Evolutionary conservation across 305 asterid genomes (phyloP), one percentile per base, ranked within the genome.

Genomic region (Ilex paraguariensis): DNA sequence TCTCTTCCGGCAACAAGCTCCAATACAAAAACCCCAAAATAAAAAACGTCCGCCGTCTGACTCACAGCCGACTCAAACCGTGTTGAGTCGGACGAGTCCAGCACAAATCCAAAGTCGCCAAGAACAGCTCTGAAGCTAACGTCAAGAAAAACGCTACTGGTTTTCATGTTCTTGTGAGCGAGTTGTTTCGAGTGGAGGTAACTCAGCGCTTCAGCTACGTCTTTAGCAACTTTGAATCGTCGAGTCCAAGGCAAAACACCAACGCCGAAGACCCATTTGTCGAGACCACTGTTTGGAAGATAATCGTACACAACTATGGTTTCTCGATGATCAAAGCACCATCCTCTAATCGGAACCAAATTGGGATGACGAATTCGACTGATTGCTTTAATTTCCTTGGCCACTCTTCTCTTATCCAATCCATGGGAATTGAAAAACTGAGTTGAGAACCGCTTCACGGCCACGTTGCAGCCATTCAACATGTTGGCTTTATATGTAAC

Each of bases 201-300:
- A 48, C 72, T 70, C 51, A 88, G 69, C 7, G 88, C 83, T 61
- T 86, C 85, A 0, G 80, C 95, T 40, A 84, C 84, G 51, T 84
- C 91, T 78, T 79, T 84, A 16, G 84, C 77, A 13, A 82, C 91
- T 79, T 82, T 84, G 31, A 79, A 73, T 61, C 96, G 74, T 13
- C 92, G 72, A 6, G 87, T 79, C 96, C 95, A 86, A 0, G 92
- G 95, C 70, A 88, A 39, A 57, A 79, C 90, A 14, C 92, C 92
- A 13, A 83, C 79, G 6, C 96, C 95, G 13, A 74, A 81, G 54
- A 86, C 44, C 96, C 96, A 88, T 69, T 78, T 79, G 15, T 88
- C 92, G 0, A 86, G 81, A 60, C 92, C 86, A 12, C 87, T 88
- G 31, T 88, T 88, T 2, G 88, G 88, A 51, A 84, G 73, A 33